These are phyloP conservation scores for Podila horticola DNA, from an alignment of 192 early-diverging fungal species.

Conservation along the genomic window DNA sequence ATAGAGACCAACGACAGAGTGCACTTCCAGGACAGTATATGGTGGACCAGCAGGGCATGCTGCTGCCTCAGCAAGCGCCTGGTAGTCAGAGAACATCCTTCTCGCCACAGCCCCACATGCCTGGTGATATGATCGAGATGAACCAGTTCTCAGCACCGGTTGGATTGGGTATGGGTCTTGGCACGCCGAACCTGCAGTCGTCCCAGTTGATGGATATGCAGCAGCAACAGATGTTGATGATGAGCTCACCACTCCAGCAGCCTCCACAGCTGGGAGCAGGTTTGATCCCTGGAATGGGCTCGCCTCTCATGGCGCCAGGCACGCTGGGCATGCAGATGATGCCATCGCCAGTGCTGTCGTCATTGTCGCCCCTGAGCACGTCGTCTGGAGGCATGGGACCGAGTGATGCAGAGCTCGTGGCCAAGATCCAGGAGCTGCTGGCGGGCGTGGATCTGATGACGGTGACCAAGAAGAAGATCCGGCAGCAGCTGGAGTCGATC, in stretches of 20 bases:
- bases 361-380: background rate
- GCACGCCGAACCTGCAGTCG: no score
- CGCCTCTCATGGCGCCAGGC: slow-evolving; percentile 19
- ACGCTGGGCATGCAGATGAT: slow-evolving; percentile 4
- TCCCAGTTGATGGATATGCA: slow-evolving; percentile 6
- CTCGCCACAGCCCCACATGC: slow-evolving; percentile 12
- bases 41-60: slow-evolving; percentile 35
- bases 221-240: slow-evolving; percentile 6
- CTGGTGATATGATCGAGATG: slow-evolving; percentile 30
- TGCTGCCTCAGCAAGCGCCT: slow-evolving; percentile 12
- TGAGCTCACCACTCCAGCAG: slow-evolving; percentile 2
- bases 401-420: slow-evolving; percentile 79
- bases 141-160: slow-evolving; percentile 21
- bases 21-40: background rate
- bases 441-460: slow-evolving; percentile 73
- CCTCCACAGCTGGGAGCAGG: slow-evolving; percentile 1
- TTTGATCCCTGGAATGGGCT: slow-evolving; percentile 13
- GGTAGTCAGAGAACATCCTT: background rate
- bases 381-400: slow-evolving; percentile 55
- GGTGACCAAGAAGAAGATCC: slow-evolving; percentile 86
- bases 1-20: background rate
- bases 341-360: slow-evolving; percentile 6
- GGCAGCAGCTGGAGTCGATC: slow-evolving; percentile 68
- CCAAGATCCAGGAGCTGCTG: slow-evolving; percentile 78
- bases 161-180: slow-evolving; percentile 28